A percentile compares a stretch with the other conserved stretches of the same genome.
These are phyloP conservation scores for Amanita muscaria DNA, from an alignment of 768 basidiomycete genomes.

Conservation along the genomic window DNA sequence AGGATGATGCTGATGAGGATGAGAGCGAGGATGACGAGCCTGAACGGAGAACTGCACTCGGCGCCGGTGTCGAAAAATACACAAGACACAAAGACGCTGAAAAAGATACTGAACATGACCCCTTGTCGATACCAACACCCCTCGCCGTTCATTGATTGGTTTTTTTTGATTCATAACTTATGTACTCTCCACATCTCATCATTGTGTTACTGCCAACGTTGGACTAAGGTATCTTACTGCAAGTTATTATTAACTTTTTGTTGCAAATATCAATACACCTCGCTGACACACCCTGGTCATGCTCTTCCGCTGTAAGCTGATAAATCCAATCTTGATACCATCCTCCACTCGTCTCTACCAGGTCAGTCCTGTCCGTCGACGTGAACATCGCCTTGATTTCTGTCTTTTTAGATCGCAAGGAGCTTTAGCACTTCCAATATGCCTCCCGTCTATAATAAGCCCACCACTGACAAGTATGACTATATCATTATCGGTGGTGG, in stretches of 20 bases:
- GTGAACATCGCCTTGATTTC: not conserved
- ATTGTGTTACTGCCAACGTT: too few species aligned
- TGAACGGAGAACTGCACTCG: slow-evolving; percentile 25
- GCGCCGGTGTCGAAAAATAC: slow-evolving; percentile 46
- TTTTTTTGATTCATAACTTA: too few species aligned
- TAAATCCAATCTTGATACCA: not conserved
- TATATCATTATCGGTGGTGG: slow-evolving; percentile 89
- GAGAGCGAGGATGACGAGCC: slow-evolving; percentile 20
- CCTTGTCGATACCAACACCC: too few species aligned
- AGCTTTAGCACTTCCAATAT: slow-evolving; percentile 32
- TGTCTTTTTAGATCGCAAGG: not conserved
- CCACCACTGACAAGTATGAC: slow-evolving; percentile 64
- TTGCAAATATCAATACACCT: too few species aligned
- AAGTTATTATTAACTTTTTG: too few species aligned
- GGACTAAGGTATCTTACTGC: too few species aligned
- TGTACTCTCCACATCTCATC: too few species aligned
- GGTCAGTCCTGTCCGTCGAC: not conserved
- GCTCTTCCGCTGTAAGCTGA: not conserved
- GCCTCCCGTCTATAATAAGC: slow-evolving; percentile 60
- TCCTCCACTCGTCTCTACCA: slow-evolving; percentile 3
- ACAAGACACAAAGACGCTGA: slow-evolving; percentile 27
- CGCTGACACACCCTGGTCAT: too few species aligned
- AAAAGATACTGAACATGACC: not conserved
- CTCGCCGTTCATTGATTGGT: too few species aligned
- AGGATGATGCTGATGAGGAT: slow-evolving; percentile 20